A percentile compares a stretch with the other conserved stretches of the same genome.
Conservation (phyloP, 2,329 filamentous ascomycete genomes). For the Trichoderma sp. region DNA sequence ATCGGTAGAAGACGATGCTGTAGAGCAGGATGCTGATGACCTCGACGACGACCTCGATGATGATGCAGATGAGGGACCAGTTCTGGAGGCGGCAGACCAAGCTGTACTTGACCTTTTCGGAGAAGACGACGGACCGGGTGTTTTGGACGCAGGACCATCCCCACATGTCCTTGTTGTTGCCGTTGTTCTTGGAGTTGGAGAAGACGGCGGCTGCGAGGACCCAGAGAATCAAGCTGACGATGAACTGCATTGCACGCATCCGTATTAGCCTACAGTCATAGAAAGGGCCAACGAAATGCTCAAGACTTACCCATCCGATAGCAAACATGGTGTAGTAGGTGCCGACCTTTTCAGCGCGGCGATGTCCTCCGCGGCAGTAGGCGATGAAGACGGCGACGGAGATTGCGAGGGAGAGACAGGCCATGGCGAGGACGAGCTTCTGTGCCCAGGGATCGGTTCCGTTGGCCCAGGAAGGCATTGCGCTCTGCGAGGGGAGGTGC, state of each 20-base stretch:
- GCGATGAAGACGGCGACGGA: conserved; percentile 79
- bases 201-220: conserved; percentile 80
- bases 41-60: conserved; percentile 95
- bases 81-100: conserved; percentile 91
- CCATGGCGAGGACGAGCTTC: conserved; percentile 74
- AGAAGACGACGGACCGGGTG: conserved; percentile 73
- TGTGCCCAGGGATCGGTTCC: conserved; percentile 81
- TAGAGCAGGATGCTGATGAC: conserved; percentile 90
- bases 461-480: conserved; percentile 79
- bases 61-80: conserved; percentile 93
- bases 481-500: conserved; percentile 71
- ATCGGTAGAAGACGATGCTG: conserved; percentile 92
- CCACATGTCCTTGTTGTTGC: conserved; percentile 86
- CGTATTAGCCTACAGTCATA: background rate
- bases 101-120: conserved; percentile 80
- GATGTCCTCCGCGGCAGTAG: conserved; percentile 87
- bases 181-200: conserved; percentile 72
- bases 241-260: conserved; percentile 55
- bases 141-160: conserved; percentile 97
- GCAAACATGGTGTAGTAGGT: conserved; percentile 96
- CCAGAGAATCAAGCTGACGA: conserved; percentile 92
- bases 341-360: conserved; percentile 85
- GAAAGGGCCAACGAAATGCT: background rate
- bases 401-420: conserved; percentile 77
- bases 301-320: conserved; percentile 65